phyloP scores from a whole-genome alignment of 805 yeast species.

The Jamesozyma lodderae region DNA sequence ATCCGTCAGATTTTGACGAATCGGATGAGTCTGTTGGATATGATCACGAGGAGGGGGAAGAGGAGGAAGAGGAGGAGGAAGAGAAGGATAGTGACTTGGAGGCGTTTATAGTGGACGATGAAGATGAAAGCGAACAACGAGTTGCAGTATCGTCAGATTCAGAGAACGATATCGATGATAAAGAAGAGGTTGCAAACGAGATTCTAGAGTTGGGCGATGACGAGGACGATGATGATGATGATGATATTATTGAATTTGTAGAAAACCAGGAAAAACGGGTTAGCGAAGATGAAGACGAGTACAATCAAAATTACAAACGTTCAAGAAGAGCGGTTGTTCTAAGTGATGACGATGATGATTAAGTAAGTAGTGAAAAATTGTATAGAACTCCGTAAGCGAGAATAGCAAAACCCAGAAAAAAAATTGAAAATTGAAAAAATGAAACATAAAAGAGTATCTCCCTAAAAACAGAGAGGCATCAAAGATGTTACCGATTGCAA shows the following conservation, averaged over 20 bases:
- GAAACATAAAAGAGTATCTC: no score
- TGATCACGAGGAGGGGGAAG: slow-evolving; percentile 10
- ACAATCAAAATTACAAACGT: slow-evolving; percentile 8
- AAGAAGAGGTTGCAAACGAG: slow-evolving; percentile 4
- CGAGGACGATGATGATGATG: slow-evolving; percentile 10
- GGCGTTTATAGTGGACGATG: slow-evolving; percentile 16
- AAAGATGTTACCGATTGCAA: no score
- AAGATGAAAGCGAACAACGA: no score
- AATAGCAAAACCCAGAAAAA: no score
- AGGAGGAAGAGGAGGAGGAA: slow-evolving; percentile 6
- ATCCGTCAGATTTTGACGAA: slow-evolving; percentile 8
- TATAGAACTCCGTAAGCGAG: no score
- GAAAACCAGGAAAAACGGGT: slow-evolving; percentile 12
- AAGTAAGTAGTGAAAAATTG: no score
- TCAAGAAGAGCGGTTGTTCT: slow-evolving; percentile 18
- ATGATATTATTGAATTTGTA: slow-evolving; percentile 18
- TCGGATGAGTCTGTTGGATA: slow-evolving; percentile 2
- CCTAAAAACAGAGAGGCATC: no score
- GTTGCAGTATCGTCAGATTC: no score
- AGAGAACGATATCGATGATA: no score
- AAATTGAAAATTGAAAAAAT: no score
- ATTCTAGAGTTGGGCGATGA: no score
- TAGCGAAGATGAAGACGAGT: slow-evolving; percentile 28
- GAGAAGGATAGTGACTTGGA: slow-evolving; percentile 15
- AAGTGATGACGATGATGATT: slow-evolving; percentile 28